Base-by-base conservation (phyloP, 2,329 filamentous ascomycete genomes). In the Shiraia bambusicola region DNA sequence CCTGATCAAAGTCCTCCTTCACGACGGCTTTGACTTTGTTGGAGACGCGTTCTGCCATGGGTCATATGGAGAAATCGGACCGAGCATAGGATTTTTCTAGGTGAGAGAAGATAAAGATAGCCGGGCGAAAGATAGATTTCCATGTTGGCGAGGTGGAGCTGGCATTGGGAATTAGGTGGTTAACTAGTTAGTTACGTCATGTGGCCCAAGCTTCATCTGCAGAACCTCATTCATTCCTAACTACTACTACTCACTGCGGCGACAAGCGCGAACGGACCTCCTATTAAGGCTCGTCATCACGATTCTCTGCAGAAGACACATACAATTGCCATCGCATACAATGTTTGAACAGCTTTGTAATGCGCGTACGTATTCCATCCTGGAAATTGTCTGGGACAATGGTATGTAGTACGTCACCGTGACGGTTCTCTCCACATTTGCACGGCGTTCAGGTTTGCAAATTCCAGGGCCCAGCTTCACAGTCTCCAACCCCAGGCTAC, bases 1-100 rank as follows among this genome's bases (percentile, higher is more conserved):
- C 79, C 50, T 83, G 82, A 47, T 80, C 76, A 42, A 84, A 83
- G 62, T 96, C 91, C 52, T 91, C 83, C 50, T 81, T 63, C 13
- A 78, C 78, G 16, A 79, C 76, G 37, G 78, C 71, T 63, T 78
- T 81, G 60, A 84, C 68, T 61, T 71, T 76, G 42, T 80, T 75
- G 3, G 69, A 63, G 56, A 72, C 71, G 35, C 39, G 56, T 35
- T 47, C 46, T 24, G 52, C 49, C 46, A 53, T 50, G 35, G 24
- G 37, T 47, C 37, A 37, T 29, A 31, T 31, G 42, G 47, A 13
- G 19, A 38, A 26, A 29, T 45, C 40, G 37, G 44, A 26, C 35
- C 34, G 26, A 40, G n/a, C 27, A 15, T 33, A 27, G 28, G 29
- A 42, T 33, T 12, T 29, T 34, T 28, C 39, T 43, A 34, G 46